Evolutionary conservation across 345 rosid genomes (phyloP).

Genomic region (Eucalyptus regnans): DNA sequence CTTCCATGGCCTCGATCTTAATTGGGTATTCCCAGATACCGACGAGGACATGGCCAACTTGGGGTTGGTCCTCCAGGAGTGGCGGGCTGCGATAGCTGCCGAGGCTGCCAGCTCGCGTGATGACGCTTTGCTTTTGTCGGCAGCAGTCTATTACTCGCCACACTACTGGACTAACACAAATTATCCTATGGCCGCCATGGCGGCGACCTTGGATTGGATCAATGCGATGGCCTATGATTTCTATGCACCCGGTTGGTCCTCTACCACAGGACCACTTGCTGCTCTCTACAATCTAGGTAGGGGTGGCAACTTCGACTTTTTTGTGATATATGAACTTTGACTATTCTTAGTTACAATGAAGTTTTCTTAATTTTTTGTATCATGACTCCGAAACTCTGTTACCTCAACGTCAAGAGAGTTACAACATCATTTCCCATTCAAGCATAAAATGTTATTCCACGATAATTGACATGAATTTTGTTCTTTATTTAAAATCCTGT

Average conservation of each 20-base stretch:
- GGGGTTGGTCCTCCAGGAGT: conserved; percentile 22
- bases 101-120: conserved; percentile 27
- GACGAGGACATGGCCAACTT: conserved; percentile 26
- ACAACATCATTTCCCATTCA: not conserved
- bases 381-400: not conserved
- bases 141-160: conserved; percentile 23
- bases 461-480: not conserved
- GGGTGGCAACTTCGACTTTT: not conserved
- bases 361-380: not conserved
- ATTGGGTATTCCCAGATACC: conserved; percentile 34
- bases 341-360: not conserved
- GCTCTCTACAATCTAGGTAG: conserved; percentile 38
- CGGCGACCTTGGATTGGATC: conserved; percentile 43
- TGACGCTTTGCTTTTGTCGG: conserved; percentile 24
- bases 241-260: conserved; percentile 21
- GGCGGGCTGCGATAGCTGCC: conserved; percentile 27
- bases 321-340: not conserved
- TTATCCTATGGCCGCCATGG: conserved; percentile 31
- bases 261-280: conserved; percentile 45
- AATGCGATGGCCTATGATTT: conserved; percentile 49
- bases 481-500: too few species aligned
- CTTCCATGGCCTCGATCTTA: conserved; percentile 56
- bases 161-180: not conserved
- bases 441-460: not conserved
- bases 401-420: not conserved